Percentiles rank a stretch among this genome's conserved stretches.
These are phyloP conservation scores for Cyberlindnera suaveolens DNA, from an alignment of 805 yeast species.

Conservation along the genomic window DNA sequence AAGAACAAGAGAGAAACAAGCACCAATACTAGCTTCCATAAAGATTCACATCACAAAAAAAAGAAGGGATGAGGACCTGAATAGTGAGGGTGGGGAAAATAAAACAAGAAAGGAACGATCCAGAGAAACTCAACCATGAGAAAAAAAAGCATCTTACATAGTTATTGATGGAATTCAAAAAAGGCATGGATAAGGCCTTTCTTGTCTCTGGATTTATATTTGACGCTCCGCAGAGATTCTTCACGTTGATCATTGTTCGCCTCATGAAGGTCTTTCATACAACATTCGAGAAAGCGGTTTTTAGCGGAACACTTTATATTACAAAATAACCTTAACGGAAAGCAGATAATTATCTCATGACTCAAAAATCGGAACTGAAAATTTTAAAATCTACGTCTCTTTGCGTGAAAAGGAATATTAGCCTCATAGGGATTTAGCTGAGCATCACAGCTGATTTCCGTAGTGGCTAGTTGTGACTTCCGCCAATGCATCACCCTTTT, in stretches of 20 bases:
- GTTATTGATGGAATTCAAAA: constrained; percentile 19
- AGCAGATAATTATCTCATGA: too few relatives aligned
- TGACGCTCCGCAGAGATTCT: constrained; percentile 32
- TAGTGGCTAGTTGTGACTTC: not conserved
- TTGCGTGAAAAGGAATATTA: too few relatives aligned
- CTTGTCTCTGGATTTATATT: constrained; percentile 22
- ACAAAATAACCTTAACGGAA: too few relatives aligned
- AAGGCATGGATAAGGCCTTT: constrained; percentile 24
- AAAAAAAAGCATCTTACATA: constrained; percentile 23
- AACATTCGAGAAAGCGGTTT: not conserved
- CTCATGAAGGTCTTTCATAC: too few relatives aligned
- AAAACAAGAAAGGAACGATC: constrained; percentile 25
- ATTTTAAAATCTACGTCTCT: too few relatives aligned
- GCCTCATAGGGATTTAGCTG: too few relatives aligned
- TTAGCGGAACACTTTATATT: too few relatives aligned
- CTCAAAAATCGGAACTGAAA: too few relatives aligned
- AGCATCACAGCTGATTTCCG: too few relatives aligned
- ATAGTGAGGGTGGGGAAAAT: constrained; percentile 29
- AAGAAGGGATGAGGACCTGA: constrained; percentile 25
- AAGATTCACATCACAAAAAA: constrained; percentile 26
- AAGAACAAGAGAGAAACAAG: constrained; percentile 28
- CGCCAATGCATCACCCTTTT: constrained; percentile 16
- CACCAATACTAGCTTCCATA: constrained; percentile 34
- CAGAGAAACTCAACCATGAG: constrained; percentile 26
- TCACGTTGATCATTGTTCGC: constrained; percentile 28